These are phyloP conservation scores for Ogataea paradorogensis DNA, from an alignment of 805 yeast genomes.

Conservation along the genomic window DNA sequence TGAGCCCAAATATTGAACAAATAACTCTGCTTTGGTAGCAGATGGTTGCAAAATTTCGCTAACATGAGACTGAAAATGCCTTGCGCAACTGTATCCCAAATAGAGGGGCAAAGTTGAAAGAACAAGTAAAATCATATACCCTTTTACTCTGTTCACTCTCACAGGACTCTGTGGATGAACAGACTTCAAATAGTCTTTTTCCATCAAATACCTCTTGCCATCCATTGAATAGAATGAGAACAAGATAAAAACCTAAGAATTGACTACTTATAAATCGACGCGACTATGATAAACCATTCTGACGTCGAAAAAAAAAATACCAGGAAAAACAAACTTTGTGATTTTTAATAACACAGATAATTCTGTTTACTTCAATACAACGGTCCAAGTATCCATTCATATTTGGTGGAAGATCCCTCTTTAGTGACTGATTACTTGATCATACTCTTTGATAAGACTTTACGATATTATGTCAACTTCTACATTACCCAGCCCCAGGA, in stretches of 20 bases:
- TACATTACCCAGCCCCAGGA: slow-evolving; percentile 1
- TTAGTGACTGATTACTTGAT: background rate
- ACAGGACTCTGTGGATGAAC: background rate
- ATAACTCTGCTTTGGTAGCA: slow-evolving; percentile 1
- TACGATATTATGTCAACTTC: background rate
- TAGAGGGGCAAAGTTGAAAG: background rate
- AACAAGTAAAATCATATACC: background rate
- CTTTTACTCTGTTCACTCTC: background rate
- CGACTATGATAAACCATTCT: slow-evolving; percentile 2
- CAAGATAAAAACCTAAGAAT: background rate
- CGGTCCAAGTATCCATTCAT: background rate
- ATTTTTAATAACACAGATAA: slow-evolving; percentile 4
- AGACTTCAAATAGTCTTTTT: background rate
- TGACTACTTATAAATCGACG: slow-evolving; percentile 1
- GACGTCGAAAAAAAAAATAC: slow-evolving; percentile 1
- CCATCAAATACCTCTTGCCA: background rate
- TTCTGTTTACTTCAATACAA: slow-evolving; percentile 1
- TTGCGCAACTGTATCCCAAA: slow-evolving; percentile 2
- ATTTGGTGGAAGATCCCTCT: background rate
- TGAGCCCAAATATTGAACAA: slow-evolving; percentile 21
- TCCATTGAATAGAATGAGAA: background rate
- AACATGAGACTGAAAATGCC: background rate
- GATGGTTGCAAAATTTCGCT: background rate
- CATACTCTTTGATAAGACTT: background rate
- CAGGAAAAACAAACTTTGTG: slow-evolving; percentile 5